phyloP scores from a whole-genome alignment of 352 stramenopile genomes.

The Sclerospora graminicola region DNA sequence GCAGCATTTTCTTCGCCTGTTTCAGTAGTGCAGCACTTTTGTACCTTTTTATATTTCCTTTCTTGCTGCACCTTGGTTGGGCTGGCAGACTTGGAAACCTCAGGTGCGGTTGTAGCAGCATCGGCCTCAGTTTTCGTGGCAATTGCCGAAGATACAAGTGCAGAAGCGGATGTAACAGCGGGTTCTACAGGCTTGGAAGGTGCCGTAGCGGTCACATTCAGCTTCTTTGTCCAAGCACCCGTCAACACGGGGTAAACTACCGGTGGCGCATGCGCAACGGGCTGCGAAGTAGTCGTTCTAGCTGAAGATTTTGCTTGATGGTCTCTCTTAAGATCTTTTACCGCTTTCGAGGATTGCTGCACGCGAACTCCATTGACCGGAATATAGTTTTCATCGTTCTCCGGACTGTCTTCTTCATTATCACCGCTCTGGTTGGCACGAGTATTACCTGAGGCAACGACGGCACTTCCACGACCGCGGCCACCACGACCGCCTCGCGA shows the following conservation, averaged over 20 bases:
- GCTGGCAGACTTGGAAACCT: constrained; percentile 16
- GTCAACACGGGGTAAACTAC: constrained; percentile 48
- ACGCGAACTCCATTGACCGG: constrained; percentile 16
- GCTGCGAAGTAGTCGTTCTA: constrained; percentile 27
- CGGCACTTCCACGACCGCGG: constrained; percentile 24
- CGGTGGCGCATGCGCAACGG: constrained; percentile 24
- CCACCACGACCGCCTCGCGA: constrained; percentile 43
- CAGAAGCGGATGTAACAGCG: constrained; percentile 8
- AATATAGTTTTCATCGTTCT: constrained; percentile 34
- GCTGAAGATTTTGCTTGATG: constrained; percentile 18
- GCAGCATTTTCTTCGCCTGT: constrained; percentile 6
- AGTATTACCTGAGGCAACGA: constrained; percentile 14
- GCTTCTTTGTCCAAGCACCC: constrained; percentile 66
- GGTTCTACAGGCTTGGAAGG: constrained; percentile 24
- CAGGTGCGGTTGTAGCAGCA: constrained; percentile 2
- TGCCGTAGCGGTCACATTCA: constrained; percentile 37
- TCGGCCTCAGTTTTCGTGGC: constrained; percentile 7
- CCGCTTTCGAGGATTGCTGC: constrained; percentile 16
- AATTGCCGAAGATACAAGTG: constrained; percentile 4
- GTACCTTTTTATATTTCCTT: constrained; percentile 30
- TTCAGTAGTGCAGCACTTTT: constrained; percentile 12
- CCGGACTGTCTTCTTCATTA: constrained; percentile 34
- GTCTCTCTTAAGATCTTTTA: constrained; percentile 40
- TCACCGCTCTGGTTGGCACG: constrained; percentile 22
- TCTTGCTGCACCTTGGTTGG: constrained; percentile 33